Evolutionary conservation across 805 yeast species (phyloP).

Genomic region (Torulaspora indica): DNA sequence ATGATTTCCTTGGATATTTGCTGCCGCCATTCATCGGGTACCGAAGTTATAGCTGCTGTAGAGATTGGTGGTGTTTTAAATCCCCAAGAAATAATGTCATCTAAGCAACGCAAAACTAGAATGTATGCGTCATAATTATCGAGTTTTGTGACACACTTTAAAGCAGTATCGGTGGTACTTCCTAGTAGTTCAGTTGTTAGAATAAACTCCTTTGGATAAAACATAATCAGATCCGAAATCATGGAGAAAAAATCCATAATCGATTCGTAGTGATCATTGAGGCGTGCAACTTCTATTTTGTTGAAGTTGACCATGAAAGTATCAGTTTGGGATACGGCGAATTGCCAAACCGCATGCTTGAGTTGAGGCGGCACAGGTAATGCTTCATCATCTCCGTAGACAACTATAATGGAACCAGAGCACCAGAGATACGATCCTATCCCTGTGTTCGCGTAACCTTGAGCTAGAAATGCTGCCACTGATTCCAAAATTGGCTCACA

Average conservation of each 20-base stretch:
- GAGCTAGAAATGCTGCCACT: slow-evolving; percentile 60
- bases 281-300: slow-evolving; percentile 16
- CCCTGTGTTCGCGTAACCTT: slow-evolving; percentile 63
- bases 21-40: slow-evolving; percentile 51
- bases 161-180: slow-evolving; percentile 54
- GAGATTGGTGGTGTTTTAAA: slow-evolving; percentile 75
- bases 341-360: slow-evolving; percentile 63
- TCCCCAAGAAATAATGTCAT: slow-evolving; percentile 84
- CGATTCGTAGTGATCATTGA: slow-evolving; percentile 45
- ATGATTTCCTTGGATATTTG: slow-evolving; percentile 45
- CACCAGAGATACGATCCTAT: slow-evolving; percentile 88
- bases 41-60: slow-evolving; percentile 46
- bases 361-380: slow-evolving; percentile 37
- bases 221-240: slow-evolving; percentile 73
- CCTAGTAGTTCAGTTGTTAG: slow-evolving; percentile 41
- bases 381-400: slow-evolving; percentile 54
- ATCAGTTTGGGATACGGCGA: slow-evolving; percentile 61
- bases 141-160: slow-evolving; percentile 45
- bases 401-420: slow-evolving; percentile 74
- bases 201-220: slow-evolving; percentile 44
- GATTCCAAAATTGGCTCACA: slow-evolving; percentile 52
- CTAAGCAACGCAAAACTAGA: slow-evolving; percentile 67
- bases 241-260: slow-evolving; percentile 84
- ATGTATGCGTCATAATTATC: slow-evolving; percentile 69
- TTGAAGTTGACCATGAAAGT: slow-evolving; percentile 49